phyloP scores from a whole-genome alignment of 495 filamentous ascomycete species.

The Hypoxylon perforatum region DNA sequence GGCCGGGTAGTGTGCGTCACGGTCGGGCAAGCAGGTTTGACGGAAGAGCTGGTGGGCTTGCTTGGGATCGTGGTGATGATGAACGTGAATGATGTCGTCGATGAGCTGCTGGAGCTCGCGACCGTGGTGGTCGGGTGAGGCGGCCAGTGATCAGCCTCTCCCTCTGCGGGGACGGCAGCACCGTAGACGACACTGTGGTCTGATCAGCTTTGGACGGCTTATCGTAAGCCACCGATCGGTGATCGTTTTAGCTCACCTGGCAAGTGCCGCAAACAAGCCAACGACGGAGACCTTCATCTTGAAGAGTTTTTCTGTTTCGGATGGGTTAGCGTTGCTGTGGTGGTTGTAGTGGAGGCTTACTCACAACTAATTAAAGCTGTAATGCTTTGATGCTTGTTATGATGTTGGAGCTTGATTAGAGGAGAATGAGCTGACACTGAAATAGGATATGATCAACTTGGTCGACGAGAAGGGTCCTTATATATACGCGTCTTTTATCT shows the following conservation, averaged over 20 bases:
- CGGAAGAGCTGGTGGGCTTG: constrained; percentile 10
- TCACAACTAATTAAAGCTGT: background rate
- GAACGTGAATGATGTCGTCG: constrained; percentile 39
- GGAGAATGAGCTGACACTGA: constrained; percentile 17
- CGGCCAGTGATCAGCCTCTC: constrained; percentile 1
- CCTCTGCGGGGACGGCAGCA: constrained; percentile 5
- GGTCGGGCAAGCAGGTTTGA: constrained; percentile 48
- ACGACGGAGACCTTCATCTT: constrained; percentile 38
- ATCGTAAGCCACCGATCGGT: background rate
- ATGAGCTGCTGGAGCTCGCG: constrained; percentile 23
- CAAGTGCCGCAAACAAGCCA: constrained; percentile 27
- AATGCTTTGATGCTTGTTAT: constrained; percentile 1
- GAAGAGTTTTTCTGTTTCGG: constrained; percentile 9
- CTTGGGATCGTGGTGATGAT: constrained; percentile 43
- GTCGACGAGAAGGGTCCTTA: constrained; percentile 14
- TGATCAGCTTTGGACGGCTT: constrained; percentile 9
- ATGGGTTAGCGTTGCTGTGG: constrained; percentile 3
- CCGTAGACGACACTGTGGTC: constrained; percentile 14
- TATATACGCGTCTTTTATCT: constrained; percentile 27
- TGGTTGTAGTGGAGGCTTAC: too few relatives aligned
- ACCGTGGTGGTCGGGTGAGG: constrained; percentile 16
- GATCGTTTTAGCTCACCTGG: constrained; percentile 25
- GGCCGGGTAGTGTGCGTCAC: constrained; percentile 54
- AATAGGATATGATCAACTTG: constrained; percentile 20
- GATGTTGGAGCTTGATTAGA: background rate